These are phyloP conservation scores for Trichoderma sp. DNA, from an alignment of 2,329 filamentous ascomycete species.

Conservation along the genomic window DNA sequence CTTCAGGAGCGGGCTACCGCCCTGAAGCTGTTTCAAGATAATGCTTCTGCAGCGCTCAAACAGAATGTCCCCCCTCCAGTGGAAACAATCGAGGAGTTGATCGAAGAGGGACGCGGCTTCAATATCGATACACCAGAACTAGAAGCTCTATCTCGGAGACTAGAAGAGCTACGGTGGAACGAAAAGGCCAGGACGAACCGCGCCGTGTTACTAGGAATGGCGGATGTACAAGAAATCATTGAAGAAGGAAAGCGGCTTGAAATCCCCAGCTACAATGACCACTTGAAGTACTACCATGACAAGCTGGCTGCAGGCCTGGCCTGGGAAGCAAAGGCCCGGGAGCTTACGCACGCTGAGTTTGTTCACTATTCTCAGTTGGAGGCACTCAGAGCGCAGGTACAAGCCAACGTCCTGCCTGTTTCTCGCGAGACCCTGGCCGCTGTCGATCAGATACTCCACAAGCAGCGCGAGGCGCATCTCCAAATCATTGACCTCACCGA, in stretches of 20 bases:
- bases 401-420: slow-evolving; percentile 72
- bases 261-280: slow-evolving; percentile 78
- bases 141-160: slow-evolving; percentile 75
- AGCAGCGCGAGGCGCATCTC: slow-evolving; percentile 91
- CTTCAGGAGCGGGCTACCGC: slow-evolving; percentile 83
- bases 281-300: slow-evolving; percentile 74
- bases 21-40: slow-evolving; percentile 82
- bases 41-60: slow-evolving; percentile 71
- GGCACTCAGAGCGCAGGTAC: slow-evolving; percentile 82
- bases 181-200: slow-evolving; percentile 71
- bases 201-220: slow-evolving; percentile 69
- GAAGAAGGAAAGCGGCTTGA: slow-evolving; percentile 75
- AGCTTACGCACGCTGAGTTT: slow-evolving; percentile 87
- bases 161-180: slow-evolving; percentile 89
- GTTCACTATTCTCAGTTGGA: slow-evolving; percentile 96
- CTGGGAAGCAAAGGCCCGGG: slow-evolving; percentile 92
- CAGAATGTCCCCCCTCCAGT: slow-evolving; percentile 66
- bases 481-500: slow-evolving; percentile 83
- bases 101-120: slow-evolving; percentile 87
- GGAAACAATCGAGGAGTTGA: slow-evolving; percentile 81
- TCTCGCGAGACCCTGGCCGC: slow-evolving; percentile 76
- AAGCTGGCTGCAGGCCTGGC: slow-evolving; percentile 76
- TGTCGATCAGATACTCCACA: slow-evolving; percentile 91
- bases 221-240: slow-evolving; percentile 79
- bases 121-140: slow-evolving; percentile 92